These are phyloP conservation scores for Glomus cerebriforme DNA, from an alignment of 192 early-diverging fungal genomes.

Conservation along the genomic window DNA sequence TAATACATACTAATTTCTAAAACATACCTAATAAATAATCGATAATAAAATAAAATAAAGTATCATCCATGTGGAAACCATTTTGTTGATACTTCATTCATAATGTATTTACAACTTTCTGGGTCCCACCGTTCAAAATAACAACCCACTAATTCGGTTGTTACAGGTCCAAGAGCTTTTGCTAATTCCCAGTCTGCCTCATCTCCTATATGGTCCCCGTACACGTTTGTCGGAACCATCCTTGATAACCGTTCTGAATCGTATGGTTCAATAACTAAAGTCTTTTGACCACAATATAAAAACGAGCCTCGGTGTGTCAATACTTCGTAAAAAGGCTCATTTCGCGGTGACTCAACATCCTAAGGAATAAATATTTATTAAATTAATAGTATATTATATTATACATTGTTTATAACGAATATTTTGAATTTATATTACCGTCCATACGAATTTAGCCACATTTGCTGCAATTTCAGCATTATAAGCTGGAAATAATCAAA, in stretches of 20 bases:
- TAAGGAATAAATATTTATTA: neutral
- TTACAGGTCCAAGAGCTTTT: slow-evolving; percentile 28
- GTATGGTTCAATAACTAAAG: slow-evolving; percentile 2
- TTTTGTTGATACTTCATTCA: slow-evolving; percentile 4
- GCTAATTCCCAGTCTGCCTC: slow-evolving; percentile 27
- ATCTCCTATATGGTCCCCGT: slow-evolving; percentile 25
- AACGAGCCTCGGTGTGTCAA: slow-evolving; percentile 26
- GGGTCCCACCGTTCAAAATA: slow-evolving; percentile 29
- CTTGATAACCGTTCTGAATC: slow-evolving; percentile 18
- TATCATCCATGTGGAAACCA: slow-evolving; percentile 26
- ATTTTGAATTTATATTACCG: slow-evolving; percentile 17
- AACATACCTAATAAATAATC: neutral
- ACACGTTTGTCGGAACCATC: slow-evolving; percentile 24
- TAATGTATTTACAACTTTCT: slow-evolving; percentile 21
- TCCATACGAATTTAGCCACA: slow-evolving; percentile 24
- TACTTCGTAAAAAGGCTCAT: slow-evolving; percentile 29
- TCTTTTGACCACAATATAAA: slow-evolving; percentile 26
- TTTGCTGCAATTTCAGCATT: slow-evolving; percentile 23
- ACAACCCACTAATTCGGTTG: slow-evolving; percentile 28
- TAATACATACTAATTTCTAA: neutral
- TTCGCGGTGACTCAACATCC: slow-evolving; percentile 11
- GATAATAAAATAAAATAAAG: neutral
- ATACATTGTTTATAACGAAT: neutral
- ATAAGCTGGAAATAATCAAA: slow-evolving; percentile 10
- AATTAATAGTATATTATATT: neutral